phyloP scores from a whole-genome alignment of 2,329 filamentous ascomycete genomes.

The Sporothrix globosa region DNA sequence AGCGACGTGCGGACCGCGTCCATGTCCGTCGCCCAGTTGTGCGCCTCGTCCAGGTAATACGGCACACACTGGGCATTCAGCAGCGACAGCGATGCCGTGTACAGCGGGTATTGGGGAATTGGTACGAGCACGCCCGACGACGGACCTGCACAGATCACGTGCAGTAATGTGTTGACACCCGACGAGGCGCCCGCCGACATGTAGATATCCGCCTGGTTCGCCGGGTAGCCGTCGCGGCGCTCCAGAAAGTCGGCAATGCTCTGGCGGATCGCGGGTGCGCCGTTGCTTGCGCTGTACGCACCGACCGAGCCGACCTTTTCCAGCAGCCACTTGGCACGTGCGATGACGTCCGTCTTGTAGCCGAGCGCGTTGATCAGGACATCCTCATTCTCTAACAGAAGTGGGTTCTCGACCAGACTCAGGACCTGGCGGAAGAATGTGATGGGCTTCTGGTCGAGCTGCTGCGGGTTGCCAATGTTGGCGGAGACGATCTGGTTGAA shows the following conservation, averaged over 20 bases:
- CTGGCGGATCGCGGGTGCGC: slow-evolving; percentile 81
- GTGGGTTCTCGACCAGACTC: slow-evolving; percentile 88
- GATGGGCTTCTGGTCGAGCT: slow-evolving; percentile 98
- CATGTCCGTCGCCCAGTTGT: slow-evolving; percentile 86
- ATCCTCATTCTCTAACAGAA: slow-evolving; percentile 78
- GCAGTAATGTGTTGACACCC: slow-evolving; percentile 90
- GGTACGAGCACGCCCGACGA: slow-evolving; percentile 86
- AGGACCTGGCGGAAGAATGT: slow-evolving; percentile 98
- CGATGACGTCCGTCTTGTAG: slow-evolving; percentile 88
- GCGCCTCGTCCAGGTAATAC: slow-evolving; percentile 87
- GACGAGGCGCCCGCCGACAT: slow-evolving; percentile 89
- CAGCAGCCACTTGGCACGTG: slow-evolving; percentile 78
- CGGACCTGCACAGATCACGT: slow-evolving; percentile 79
- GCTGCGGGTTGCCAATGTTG: slow-evolving; percentile 99
- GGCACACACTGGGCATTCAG: slow-evolving; percentile 86
- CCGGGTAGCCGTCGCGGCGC: slow-evolving; percentile 84
- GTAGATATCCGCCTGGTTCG: slow-evolving; percentile 81
- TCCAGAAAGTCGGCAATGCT: slow-evolving; percentile 93
- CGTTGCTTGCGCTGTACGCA: slow-evolving; percentile 93
- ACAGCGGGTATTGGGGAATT: slow-evolving; percentile 97
- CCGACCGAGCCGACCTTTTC: slow-evolving; percentile 87
- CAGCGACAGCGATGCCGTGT: slow-evolving; percentile 87
- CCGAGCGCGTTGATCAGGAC: slow-evolving; percentile 74
- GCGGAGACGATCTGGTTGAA: slow-evolving; percentile 92
- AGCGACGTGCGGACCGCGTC: slow-evolving; percentile 74